Conservation (phyloP, 2,329 filamentous ascomycete species). For the Aspergillus terreus region DNA sequence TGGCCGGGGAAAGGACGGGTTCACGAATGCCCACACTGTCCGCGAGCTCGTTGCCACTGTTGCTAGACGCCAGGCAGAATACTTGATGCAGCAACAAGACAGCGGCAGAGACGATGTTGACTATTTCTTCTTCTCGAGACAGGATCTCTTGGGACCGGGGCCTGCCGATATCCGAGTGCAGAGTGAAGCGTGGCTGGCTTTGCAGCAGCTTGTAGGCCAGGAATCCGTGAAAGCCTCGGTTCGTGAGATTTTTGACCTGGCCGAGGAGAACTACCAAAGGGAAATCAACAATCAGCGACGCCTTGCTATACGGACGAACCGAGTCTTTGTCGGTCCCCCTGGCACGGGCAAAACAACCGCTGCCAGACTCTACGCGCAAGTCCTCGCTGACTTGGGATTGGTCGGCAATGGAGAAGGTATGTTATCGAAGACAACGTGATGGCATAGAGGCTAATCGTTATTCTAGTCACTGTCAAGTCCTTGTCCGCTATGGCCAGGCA, state of each 20-base stretch:
- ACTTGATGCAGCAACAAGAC: conserved; percentile 12
- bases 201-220: conserved; percentile 17
- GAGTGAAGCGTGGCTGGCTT: conserved; percentile 13
- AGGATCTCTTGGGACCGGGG: conserved; percentile 16
- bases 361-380: conserved; percentile 16
- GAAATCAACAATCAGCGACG: conserved; percentile 17
- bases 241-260: conserved; percentile 11
- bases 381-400: conserved; percentile 16
- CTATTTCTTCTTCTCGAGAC: conserved; percentile 18
- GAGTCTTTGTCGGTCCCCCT: conserved; percentile 17
- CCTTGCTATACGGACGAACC: conserved; percentile 13
- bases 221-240: conserved; percentile 15
- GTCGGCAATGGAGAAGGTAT: conserved; percentile 12
- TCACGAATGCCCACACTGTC: conserved; percentile 15
- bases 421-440: neutral
- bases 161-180: conserved; percentile 10
- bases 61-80: conserved; percentile 15
- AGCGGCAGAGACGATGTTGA: conserved; percentile 15
- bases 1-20: conserved; percentile 12
- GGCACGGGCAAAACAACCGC: conserved; percentile 20
- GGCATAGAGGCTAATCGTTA: neutral
- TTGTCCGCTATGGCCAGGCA: conserved; percentile 5
- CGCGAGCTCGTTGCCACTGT: conserved; percentile 13
- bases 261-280: conserved; percentile 17
- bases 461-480: conserved; percentile 4